Base-by-base conservation (phyloP, 2,329 filamentous ascomycete species). In the Aspergillus eucalypticola region DNA sequence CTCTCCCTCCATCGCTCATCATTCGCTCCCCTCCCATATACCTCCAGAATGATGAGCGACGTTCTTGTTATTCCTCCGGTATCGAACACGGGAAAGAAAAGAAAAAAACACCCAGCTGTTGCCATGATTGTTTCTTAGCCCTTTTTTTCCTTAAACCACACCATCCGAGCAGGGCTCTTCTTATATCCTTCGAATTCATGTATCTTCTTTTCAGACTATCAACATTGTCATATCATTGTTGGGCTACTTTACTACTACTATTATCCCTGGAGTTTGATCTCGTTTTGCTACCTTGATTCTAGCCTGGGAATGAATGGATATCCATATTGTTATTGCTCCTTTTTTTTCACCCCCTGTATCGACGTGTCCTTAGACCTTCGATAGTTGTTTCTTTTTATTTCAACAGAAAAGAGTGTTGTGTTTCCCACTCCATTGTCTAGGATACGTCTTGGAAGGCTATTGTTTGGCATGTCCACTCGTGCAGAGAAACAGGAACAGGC, bases 171-270 rank as follows among this genome's bases (percentile, higher is more conserved):
- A 21, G 38, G 48, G 23, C 39, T 53, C 29, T 29, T 32, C 29
- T 32, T 54, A 19, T 41, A 56, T 58, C 42, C 56, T 63, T 58
- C 54, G 52, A 59, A 64, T 67, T 66, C 62, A 64, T 73, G 70
- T 72, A 73, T 63, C 68, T 62, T 71, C 68, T 66, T 57, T 39
- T 61, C 62, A 32, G 50, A 25, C 41, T 21, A 4, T 32, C 27
- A 29, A 27, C 23, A 23, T 51, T 7, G 7, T 8, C 25, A 27
- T 27, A 27, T 27, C 25, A 27, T 25, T 2, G 2, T 27, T 7
- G 25, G 25, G 25, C 25, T 27, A 27, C 25, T 27, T 27, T 27
- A 27, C 21, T 42, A 42, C 6, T 23, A 23, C 17, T 42, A 19
- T 19, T 42, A 23, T 49, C 62, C 57, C 54, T 54, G 65, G 63